These are phyloP conservation scores for Psilocybe azurescens DNA, from an alignment of 768 basidiomycete species.

Conservation along the genomic window DNA sequence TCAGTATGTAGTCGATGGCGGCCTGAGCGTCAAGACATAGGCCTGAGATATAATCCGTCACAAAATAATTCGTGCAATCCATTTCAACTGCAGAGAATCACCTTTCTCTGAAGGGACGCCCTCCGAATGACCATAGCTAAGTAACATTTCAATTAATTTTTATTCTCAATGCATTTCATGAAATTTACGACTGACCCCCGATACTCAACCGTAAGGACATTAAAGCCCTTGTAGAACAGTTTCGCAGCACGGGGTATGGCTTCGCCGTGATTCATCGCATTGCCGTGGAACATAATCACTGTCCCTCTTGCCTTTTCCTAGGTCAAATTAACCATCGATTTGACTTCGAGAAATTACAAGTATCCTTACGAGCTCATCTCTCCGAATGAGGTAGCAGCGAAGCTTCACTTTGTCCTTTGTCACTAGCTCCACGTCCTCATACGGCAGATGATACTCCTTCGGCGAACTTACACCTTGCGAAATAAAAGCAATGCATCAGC, in stretches of 20 bases:
- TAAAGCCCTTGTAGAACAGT: slow-evolving; percentile 76
- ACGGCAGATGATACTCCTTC: neutral
- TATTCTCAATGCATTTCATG: too few species aligned
- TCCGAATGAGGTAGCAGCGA: slow-evolving; percentile 15
- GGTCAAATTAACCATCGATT: too few species aligned
- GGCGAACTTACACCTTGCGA: slow-evolving; percentile 2
- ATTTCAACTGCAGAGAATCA: slow-evolving; percentile 24
- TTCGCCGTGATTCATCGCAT: slow-evolving; percentile 76
- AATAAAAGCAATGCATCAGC: neutral
- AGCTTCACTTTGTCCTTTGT: slow-evolving; percentile 23
- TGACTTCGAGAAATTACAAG: neutral
- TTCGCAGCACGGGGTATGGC: slow-evolving; percentile 63
- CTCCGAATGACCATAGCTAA: slow-evolving; percentile 79
- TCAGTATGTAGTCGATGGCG: slow-evolving; percentile 67
- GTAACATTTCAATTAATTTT: neutral
- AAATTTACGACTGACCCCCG: slow-evolving; percentile 62
- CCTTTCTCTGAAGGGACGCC: slow-evolving; percentile 84
- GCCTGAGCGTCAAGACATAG: slow-evolving; percentile 83
- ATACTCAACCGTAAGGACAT: slow-evolving; percentile 89
- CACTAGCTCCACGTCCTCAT: slow-evolving; percentile 14
- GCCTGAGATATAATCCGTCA: slow-evolving; percentile 41
- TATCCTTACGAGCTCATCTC: neutral
- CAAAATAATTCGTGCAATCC: neutral
- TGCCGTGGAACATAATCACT: slow-evolving; percentile 88
- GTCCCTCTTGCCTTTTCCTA: slow-evolving; percentile 43